Conservation (phyloP, 345 rosid genomes). For the Excoecaria agallocha region DNA sequence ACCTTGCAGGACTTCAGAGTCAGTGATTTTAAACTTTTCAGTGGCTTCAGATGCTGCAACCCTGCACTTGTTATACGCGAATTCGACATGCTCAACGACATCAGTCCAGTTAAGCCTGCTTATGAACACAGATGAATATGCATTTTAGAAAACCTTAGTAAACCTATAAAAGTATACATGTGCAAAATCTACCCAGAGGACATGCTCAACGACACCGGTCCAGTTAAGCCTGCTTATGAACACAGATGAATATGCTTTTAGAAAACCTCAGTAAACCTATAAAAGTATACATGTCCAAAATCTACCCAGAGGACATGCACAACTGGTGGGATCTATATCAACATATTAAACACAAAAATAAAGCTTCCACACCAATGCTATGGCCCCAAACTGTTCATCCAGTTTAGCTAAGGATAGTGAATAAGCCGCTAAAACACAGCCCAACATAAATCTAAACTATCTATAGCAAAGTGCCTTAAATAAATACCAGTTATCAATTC, state of each 20-base stretch:
- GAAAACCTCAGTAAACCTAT: too few species aligned
- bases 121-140: not conserved
- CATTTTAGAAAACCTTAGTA: not conserved
- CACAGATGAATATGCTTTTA: too few species aligned
- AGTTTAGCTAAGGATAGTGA: not conserved
- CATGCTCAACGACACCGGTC: too few species aligned
- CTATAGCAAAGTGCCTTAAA: not conserved
- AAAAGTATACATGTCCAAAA: too few species aligned
- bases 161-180: not conserved
- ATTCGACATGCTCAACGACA: constrained; percentile 72
- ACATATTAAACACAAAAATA: too few species aligned
- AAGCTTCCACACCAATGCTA: too few species aligned
- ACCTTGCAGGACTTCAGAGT: constrained; percentile 83
- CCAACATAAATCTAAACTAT: not conserved
- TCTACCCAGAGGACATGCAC: not conserved
- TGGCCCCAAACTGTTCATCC: not conserved
- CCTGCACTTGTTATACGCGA: constrained; percentile 75
- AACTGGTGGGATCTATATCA: too few species aligned
- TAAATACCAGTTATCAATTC: constrained; percentile 77
- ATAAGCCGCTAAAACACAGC: too few species aligned
- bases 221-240: too few species aligned
- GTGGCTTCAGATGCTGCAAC: constrained; percentile 56
- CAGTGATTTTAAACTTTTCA: constrained; percentile 73
- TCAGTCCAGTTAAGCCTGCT: constrained; percentile 79
- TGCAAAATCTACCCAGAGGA: not conserved